phyloP scores from a whole-genome alignment of 352 stramenopile species.

The Pythium sukuiense region DNA sequence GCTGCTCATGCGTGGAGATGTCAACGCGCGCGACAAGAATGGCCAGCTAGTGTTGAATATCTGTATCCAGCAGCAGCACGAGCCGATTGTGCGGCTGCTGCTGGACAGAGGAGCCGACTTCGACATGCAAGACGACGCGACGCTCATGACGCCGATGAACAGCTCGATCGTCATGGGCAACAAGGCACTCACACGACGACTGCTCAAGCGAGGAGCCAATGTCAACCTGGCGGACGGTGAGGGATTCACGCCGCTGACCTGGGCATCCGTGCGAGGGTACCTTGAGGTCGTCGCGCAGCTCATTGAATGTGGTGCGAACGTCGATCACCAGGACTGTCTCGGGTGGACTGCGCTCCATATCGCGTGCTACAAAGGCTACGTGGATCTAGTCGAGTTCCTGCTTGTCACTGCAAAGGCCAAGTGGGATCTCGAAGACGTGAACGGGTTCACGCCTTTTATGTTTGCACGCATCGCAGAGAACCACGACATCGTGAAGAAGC shows the following conservation, averaged over 20 bases:
- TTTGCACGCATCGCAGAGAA: constrained; percentile 74
- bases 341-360: constrained; percentile 76
- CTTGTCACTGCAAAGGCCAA: constrained; percentile 48
- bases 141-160: constrained; percentile 62
- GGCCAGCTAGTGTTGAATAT: constrained; percentile 72
- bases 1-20: constrained; percentile 48
- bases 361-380: constrained; percentile 70
- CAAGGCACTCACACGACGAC: constrained; percentile 62
- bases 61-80: constrained; percentile 75
- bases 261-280: constrained; percentile 66
- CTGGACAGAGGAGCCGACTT: constrained; percentile 70
- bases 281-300: constrained; percentile 75
- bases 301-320: constrained; percentile 52
- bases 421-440: constrained; percentile 53
- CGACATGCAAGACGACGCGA: constrained; percentile 59
- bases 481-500: constrained; percentile 51
- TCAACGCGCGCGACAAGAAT: constrained; percentile 52
- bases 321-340: constrained; percentile 59
- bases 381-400: constrained; percentile 70
- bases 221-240: constrained; percentile 58
- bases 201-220: constrained; percentile 57
- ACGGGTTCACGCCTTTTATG: constrained; percentile 69
- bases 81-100: constrained; percentile 67
- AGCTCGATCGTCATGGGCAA: constrained; percentile 84
- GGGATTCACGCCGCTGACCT: constrained; percentile 64